These are phyloP conservation scores for Ogataea paraovalis DNA, from an alignment of 805 yeast genomes.

Conservation along the genomic window DNA sequence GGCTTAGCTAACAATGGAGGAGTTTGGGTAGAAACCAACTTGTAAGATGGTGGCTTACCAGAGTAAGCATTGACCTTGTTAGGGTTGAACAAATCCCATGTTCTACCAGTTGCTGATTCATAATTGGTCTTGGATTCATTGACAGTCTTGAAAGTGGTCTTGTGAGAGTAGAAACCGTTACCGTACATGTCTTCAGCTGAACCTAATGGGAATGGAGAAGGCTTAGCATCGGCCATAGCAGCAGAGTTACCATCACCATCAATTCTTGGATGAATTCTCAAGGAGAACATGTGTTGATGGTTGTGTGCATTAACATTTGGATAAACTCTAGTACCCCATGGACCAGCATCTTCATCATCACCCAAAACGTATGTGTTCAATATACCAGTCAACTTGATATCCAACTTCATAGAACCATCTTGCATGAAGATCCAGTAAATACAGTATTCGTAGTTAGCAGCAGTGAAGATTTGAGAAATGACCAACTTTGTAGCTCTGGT, in stretches of 20 bases:
- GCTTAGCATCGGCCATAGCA: constrained; percentile 59
- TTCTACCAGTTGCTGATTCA: constrained; percentile 59
- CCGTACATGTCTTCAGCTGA: constrained; percentile 72
- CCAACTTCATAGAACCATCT: constrained; percentile 79
- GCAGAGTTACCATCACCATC: constrained; percentile 80
- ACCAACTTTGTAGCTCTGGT: constrained; percentile 73
- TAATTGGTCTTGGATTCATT: constrained; percentile 60
- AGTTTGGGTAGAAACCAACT: constrained; percentile 70
- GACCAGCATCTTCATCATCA: constrained; percentile 63
- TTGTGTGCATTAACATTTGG: constrained; percentile 82
- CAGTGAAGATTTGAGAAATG: constrained; percentile 78
- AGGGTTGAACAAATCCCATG: constrained; percentile 79
- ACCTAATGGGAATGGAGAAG: constrained; percentile 58
- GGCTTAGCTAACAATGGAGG: constrained; percentile 71
- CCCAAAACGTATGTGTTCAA: constrained; percentile 66
- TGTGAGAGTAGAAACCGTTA: constrained; percentile 66
- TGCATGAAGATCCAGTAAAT: constrained; percentile 79
- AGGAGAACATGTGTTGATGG: constrained; percentile 79
- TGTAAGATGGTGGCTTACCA: constrained; percentile 71
- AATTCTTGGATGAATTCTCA: constrained; percentile 75
- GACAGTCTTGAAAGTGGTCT: constrained; percentile 64
- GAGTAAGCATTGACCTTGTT: constrained; percentile 61
- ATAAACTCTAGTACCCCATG: constrained; percentile 79
- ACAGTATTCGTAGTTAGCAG: constrained; percentile 84
- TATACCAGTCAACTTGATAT: constrained; percentile 77